Evolutionary conservation across 352 stramenopile genomes (phyloP).

Genomic region (Pythium scleroteichum): DNA sequence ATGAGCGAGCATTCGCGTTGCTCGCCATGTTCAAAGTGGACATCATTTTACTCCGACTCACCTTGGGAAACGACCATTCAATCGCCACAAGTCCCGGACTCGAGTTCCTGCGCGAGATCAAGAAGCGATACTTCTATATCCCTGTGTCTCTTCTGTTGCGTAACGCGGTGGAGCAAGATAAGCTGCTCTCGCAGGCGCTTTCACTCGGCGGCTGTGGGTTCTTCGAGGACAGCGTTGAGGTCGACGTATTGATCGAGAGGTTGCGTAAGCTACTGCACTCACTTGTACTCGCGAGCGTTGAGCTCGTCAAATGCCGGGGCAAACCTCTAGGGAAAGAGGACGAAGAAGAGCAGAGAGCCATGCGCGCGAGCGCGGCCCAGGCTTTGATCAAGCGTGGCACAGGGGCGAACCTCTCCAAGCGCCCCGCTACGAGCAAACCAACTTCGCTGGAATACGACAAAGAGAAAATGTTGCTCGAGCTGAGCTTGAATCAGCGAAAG

Average conservation of each 20-base stretch:
- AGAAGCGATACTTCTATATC: constrained; percentile 51
- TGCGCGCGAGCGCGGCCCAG: constrained; percentile 29
- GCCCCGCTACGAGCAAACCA: constrained; percentile 41
- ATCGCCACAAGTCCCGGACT: constrained; percentile 48
- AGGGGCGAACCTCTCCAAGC: constrained; percentile 14
- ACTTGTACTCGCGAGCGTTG: constrained; percentile 49
- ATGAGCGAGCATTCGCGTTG: constrained; percentile 59
- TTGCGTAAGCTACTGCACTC: constrained; percentile 58
- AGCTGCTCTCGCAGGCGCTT: constrained; percentile 51
- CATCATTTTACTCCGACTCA: constrained; percentile 53
- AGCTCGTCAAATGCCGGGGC: constrained; percentile 47
- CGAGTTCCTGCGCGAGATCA: constrained; percentile 58
- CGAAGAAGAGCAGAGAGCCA: constrained; percentile 31
- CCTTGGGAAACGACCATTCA: constrained; percentile 60
- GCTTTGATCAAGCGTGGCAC: constrained; percentile 40
- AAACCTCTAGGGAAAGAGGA: constrained; percentile 25
- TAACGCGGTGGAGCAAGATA: constrained; percentile 24
- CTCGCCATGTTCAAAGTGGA: constrained; percentile 67
- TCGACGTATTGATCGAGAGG: constrained; percentile 40
- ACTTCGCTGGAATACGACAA: constrained; percentile 61
- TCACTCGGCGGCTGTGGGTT: constrained; percentile 63
- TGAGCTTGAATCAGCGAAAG: constrained; percentile 66
- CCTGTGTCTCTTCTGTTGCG: constrained; percentile 52
- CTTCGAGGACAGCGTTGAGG: constrained; percentile 49
- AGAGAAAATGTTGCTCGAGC: constrained; percentile 64